Base-by-base conservation (phyloP, 2,329 filamentous ascomycete genomes). In the Stagonosporopsis tanaceti region DNA sequence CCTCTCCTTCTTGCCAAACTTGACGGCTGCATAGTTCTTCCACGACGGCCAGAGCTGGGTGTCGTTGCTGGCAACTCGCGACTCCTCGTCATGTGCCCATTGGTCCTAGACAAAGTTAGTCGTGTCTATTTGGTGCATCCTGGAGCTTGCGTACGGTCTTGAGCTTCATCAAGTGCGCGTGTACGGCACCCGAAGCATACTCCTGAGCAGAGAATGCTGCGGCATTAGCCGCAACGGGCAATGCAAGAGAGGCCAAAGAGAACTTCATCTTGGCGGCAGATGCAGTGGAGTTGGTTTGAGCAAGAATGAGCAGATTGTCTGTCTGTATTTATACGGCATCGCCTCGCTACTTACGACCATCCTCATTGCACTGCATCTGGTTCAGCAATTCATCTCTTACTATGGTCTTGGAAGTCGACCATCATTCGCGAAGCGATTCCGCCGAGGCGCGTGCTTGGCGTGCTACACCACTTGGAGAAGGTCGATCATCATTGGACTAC, bases 121-220 rank as follows among this genome's bases (percentile, higher is more conserved):
- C 6, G 15, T 17, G 24, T 8, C 22, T 41, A 12, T 25, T 24
- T 40, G 25, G 20, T 27, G 6, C n/a, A 8, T 6, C 6, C 48
- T 7, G 20, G 7, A n/a, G 20, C 5, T 22, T 8, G 14, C 47
- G 7, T 64, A 67, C 64, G 55, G 45, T 64, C 64, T 69, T 69
- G 40, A 69, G 48, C 48, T 69, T 68, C 66, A 69, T 69, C 56
- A 69, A 48, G 48, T 67, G 67, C 30, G 63, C 57, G 60, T 68
- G 65, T 30, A 69, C 60, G 34, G 60, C 62, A 37, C 66, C 66
- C 27, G 65, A 69, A 4, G 56, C 58, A 60, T 69, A 69, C 58
- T 69, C 65, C 9, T 66, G 57, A 20, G 62, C 55, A n/a, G 66
- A 68, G 57, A 37, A 69, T 11, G 57, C 56, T 6, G 65, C 65